Evolutionary conservation across 768 basidiomycete genomes (phyloP), one percentile per base, ranked within the genome.

Genomic region (Auriscalpium microsporum): DNA sequence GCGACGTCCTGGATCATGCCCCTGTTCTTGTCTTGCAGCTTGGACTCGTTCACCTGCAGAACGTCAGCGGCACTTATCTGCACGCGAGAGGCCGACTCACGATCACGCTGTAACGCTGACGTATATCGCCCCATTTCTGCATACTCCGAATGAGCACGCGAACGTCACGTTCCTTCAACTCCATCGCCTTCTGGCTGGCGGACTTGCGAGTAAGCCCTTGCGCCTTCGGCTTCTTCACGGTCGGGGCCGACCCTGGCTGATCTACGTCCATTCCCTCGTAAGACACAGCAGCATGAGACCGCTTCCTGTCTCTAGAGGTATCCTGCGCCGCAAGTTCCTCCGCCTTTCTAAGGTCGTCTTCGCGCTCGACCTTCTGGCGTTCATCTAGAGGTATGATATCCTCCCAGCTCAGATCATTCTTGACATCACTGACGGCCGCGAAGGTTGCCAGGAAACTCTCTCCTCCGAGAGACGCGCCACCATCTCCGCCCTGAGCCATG

Each of bases 341-440:
- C 38, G 80, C 81, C 64, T 83, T 84, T 56, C 80, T 77, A 56
- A 85, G 78, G 57, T 86, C 85, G 57, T 91, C 86, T 60, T 94
- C 94, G 33, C 80, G 78, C 57, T 92, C 92, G 45, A 86, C 82
- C 67, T 82, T 84, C 69, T 86, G 83, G 7, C 96, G 86, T 64
- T 93, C 93, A 21, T 94, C 93, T 9, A 88, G 68, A 16, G 96
- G 96, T 63, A 99, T 98, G 70, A 99, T 98, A 58, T 98, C 96
- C 67, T 99, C 96, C 96, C 96, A 99, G 65, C 71, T 92, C 83
- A 95, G 93, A 72, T 98, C 95, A 67, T 94, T 92, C 79, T 97
- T 98, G 67, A 99, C 85, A 68, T 99, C 96, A 70, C 93, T 96
- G 62, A 98, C 91, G 50, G 86, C 86, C 19, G 95, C 94, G 68